Base-by-base conservation (phyloP, 768 basidiomycete species). In the Coprinellus aureogranulatus region DNA sequence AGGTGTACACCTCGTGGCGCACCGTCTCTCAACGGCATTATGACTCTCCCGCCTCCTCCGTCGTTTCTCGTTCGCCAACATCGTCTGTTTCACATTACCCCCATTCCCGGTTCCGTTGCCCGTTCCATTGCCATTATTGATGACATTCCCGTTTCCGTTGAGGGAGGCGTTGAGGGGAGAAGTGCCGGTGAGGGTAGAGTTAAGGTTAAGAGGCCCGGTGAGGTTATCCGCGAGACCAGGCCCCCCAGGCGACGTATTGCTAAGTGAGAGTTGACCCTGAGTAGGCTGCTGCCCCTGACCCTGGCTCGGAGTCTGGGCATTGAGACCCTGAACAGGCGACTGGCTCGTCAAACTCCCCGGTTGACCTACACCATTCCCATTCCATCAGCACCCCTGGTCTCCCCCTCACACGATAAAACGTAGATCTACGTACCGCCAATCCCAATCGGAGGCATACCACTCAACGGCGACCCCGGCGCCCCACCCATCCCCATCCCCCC, bases 11-110 rank as follows among this genome's bases (percentile, higher is more conserved):
- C n/a, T n/a, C n/a, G n/a, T n/a, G n/a, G n/a, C n/a, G n/a, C n/a
- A n/a, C 26, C 94, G 73, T 18, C 94, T 77, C 75, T 97, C 94
- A 62, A 97, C 94, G 2, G 92, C 92, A 64, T 97, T 97, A 68
- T 97, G 94, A 8, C 85, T 88, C 72, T 95, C 94, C 58, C 94
- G 73, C 49, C 94, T 74, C 34, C 91, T 75, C 2, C 92, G 75
- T 2, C 93, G 75, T 69, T 95, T 95, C 73, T 96, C 94, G 61
- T 82, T 84, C n/a, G 87, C 87, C 9, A 90, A 70, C 18, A 81
- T 62, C 5, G 83, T 80, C 61, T 85, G 81, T 45, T 86, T 85
- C 8, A 14, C 34, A 6, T 34, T 34, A 14, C 14, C 34, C 34
- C 14, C 14, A 14, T 34, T 14, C 34, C 34, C 34, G 8, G 14